Conservation (phyloP, 2,329 filamentous ascomycete genomes). For the Shiraia bambusicola region DNA sequence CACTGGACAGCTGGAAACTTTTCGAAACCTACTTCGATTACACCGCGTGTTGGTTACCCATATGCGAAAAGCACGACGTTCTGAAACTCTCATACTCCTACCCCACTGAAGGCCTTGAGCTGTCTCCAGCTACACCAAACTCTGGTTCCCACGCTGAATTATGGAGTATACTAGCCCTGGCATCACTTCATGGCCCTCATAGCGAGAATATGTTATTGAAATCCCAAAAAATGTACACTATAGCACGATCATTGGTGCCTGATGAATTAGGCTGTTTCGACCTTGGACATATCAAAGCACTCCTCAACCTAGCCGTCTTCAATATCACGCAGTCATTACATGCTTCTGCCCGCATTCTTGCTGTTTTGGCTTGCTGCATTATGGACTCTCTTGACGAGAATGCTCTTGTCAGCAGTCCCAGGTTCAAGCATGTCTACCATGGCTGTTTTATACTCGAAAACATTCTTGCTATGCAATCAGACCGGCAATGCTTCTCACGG, state of each 20-base stretch:
- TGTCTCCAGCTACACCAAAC: slow-evolving; percentile 21
- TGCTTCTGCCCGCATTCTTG: slow-evolving; percentile 62
- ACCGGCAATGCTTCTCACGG: slow-evolving; percentile 54
- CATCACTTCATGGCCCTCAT: slow-evolving; percentile 33
- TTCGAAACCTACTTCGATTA: slow-evolving; percentile 75
- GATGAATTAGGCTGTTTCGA: slow-evolving; percentile 35
- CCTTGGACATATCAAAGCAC: slow-evolving; percentile 46
- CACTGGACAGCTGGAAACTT: slow-evolving; percentile 59
- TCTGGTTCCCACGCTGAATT: slow-evolving; percentile 48
- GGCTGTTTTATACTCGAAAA: slow-evolving; percentile 66
- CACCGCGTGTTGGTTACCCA: slow-evolving; percentile 74
- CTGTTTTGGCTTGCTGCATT: slow-evolving; percentile 64
- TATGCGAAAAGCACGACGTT: slow-evolving; percentile 67
- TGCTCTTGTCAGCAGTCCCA: slow-evolving; percentile 31
- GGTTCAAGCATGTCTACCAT: slow-evolving; percentile 50
- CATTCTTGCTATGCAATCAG: slow-evolving; percentile 55
- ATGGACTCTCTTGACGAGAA: slow-evolving; percentile 46
- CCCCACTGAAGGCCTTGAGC: slow-evolving; percentile 46
- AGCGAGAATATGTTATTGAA: not conserved
- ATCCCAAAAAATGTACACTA: slow-evolving; percentile 24
- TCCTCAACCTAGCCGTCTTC: slow-evolving; percentile 58
- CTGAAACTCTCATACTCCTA: slow-evolving; percentile 60
- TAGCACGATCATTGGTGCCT: slow-evolving; percentile 34
- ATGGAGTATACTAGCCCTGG: slow-evolving; percentile 49
- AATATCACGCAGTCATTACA: slow-evolving; percentile 62